Evolutionary conservation across 345 rosid genomes (phyloP).

Genomic region (Streptanthus diversifolius): DNA sequence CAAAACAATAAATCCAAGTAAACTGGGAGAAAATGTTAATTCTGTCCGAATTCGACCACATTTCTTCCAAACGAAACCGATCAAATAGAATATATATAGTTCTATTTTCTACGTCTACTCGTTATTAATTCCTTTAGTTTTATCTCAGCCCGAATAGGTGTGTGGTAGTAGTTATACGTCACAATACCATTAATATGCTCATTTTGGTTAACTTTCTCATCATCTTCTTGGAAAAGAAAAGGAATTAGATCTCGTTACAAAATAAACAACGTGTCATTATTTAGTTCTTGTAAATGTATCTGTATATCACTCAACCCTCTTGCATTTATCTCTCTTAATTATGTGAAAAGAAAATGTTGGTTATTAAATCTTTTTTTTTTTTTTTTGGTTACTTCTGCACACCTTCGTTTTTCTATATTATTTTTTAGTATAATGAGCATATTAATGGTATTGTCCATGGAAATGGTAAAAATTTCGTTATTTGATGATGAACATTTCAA

Average conservation of each 20-base stretch:
- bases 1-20: neutral
- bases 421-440: too few relatives aligned
- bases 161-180: neutral
- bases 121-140: neutral
- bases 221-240: constrained; percentile 5
- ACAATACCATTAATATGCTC: neutral
- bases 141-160: neutral
- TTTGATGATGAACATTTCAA: neutral
- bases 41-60: neutral
- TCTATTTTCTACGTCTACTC: neutral
- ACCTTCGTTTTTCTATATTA: constrained; percentile 1
- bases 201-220: neutral
- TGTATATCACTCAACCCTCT: neutral
- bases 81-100: neutral
- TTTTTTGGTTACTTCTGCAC: neutral
- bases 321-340: neutral
- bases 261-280: neutral
- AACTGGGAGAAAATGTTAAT: neutral
- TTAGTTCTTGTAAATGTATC: neutral
- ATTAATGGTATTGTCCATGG: neutral
- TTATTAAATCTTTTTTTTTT: neutral
- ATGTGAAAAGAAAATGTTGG: neutral
- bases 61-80: neutral
- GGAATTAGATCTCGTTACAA: neutral
- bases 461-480: constrained; percentile 13